Percentiles rank a stretch among this genome's conserved stretches.
Evolutionary conservation across 352 stramenopile species (phyloP).

Genomic region (Pythium sp.): DNA sequence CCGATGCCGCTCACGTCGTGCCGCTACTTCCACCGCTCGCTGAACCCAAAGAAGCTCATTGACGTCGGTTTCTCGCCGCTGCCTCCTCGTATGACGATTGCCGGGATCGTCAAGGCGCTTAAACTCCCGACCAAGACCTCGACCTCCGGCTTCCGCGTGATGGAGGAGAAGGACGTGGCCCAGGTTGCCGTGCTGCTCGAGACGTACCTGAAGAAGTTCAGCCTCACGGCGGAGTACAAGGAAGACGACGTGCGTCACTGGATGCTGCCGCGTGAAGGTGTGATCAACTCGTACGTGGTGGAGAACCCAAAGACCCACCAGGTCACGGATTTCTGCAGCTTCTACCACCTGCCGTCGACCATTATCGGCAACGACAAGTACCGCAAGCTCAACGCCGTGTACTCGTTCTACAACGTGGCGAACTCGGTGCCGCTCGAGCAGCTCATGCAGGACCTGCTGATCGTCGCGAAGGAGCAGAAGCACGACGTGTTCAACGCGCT

Average conservation of each 20-base stretch:
- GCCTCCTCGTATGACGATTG: conserved; percentile 92
- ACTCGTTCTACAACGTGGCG: conserved; percentile 98
- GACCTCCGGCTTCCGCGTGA: conserved; percentile 44
- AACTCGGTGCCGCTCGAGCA: conserved; percentile 52
- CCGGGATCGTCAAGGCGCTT: conserved; percentile 89
- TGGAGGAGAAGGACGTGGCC: conserved; percentile 52
- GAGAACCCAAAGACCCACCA: conserved; percentile 65
- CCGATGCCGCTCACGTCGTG: conserved; percentile 93
- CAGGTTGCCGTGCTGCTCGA: conserved; percentile 50
- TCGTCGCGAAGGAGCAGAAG: conserved; percentile 41
- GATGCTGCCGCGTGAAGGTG: conserved; percentile 93
- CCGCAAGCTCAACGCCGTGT: conserved; percentile 94
- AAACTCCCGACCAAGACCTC: conserved; percentile 64
- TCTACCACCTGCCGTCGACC: conserved; percentile 97
- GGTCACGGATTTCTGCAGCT: conserved; percentile 94
- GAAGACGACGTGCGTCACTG: conserved; percentile 96
- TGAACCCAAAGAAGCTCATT: conserved; percentile 99
- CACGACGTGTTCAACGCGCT: conserved; percentile 63
- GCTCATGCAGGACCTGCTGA: conserved; percentile 68
- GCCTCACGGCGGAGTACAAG: conserved; percentile 87
- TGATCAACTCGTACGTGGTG: conserved; percentile 95
- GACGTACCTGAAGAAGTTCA: conserved; percentile 54
- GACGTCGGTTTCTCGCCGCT: conserved; percentile 97
- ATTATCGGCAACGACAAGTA: conserved; percentile 96
- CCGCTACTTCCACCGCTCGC: conserved; percentile 96